Base-by-base conservation (phyloP, 352 stramenopile species). In the Pythium rhizo-oryzae region DNA sequence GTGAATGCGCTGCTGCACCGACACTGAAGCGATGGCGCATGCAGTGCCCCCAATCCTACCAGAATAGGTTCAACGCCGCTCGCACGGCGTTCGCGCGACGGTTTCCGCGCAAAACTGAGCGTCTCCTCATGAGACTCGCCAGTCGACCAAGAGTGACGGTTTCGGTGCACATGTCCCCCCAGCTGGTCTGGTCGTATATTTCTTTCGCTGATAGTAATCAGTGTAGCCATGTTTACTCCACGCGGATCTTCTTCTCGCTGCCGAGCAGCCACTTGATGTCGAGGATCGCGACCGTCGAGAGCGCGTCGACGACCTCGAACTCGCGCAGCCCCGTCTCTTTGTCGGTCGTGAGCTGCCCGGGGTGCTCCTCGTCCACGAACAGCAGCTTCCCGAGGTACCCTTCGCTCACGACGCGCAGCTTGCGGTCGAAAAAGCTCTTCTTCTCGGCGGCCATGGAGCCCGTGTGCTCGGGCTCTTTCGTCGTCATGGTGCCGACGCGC, bases 201-300 rank as follows among this genome's bases (percentile, higher is more conserved):
- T 41, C 12, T 12, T 11, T 4, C 35, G 35, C 13, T 1, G 6
- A 41, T 8, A 41, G 35, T 41, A 41, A 33, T 33, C 3, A 7
- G 2, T 33, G 28, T 33, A 33, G 28, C 28, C 28, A 33, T 33
- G 28, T 19, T 47, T 15, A 46, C 39, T 46, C 39, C 3, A 46
- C 39, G 12, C 39, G 39, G 39, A 46, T 46, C 15, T 46, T 46
- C 18, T 46, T 46, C 12, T 46, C 39, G 39, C 75, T 74, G 33
- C 69, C 69, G 11, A 87, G 65, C 44, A 87, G 71, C 50, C 72
- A 69, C 33, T 87, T 87, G 56, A 87, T 82, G 56, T 85, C 77
- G n/a, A 84, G 28, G 44, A 87, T 84, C 28, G 53, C 75, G 59
- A 79, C 79, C 2, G 59, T 65, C 49, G 79, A 75, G 13, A 87